A percentile compares a stretch with the other conserved stretches of the same genome.
Conservation (phyloP, 805 yeast genomes). For the Ogataea parapolymorpha region DNA sequence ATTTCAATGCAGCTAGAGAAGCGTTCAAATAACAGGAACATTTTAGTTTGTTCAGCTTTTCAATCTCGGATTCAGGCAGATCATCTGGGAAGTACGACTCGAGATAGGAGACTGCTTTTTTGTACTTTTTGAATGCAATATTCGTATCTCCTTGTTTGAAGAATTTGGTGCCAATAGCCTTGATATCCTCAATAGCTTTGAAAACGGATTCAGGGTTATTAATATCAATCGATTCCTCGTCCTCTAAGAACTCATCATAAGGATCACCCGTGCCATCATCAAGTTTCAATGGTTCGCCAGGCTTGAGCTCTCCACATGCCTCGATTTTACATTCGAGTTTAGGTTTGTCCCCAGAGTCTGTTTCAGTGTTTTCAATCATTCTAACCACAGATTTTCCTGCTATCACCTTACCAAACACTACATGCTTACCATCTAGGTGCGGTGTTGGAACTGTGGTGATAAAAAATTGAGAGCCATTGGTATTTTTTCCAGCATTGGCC, state of each 20-base stretch:
- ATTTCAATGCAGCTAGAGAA: slow-evolving; percentile 69
- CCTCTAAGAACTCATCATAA: slow-evolving; percentile 72
- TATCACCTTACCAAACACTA: slow-evolving; percentile 89
- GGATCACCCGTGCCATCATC: slow-evolving; percentile 85
- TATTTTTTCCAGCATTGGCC: slow-evolving; percentile 96
- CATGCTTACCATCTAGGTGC: slow-evolving; percentile 93
- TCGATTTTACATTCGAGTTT: slow-evolving; percentile 62
- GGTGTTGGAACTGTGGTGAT: slow-evolving; percentile 92
- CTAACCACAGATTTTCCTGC: slow-evolving; percentile 80
- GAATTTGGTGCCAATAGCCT: slow-evolving; percentile 72
- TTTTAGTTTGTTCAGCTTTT: slow-evolving; percentile 50
- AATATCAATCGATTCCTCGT: slow-evolving; percentile 63
- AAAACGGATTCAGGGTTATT: slow-evolving; percentile 63
- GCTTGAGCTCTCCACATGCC: slow-evolving; percentile 75
- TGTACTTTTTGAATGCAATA: slow-evolving; percentile 63
- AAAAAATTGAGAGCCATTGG: slow-evolving; percentile 95
- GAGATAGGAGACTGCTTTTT: slow-evolving; percentile 67
- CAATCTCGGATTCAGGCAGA: slow-evolving; percentile 51
- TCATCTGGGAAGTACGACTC: slow-evolving; percentile 73
- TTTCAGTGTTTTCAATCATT: slow-evolving; percentile 66
- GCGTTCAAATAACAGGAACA: slow-evolving; percentile 67
- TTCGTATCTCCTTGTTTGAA: slow-evolving; percentile 62
- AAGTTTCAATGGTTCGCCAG: slow-evolving; percentile 45
- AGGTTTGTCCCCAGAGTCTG: slow-evolving; percentile 71
- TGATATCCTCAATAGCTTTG: slow-evolving; percentile 60